Percentiles rank a stretch among this genome's conserved stretches.
phyloP scores from a whole-genome alignment of 2,329 filamentous ascomycete species.

The Fusarium sp. region DNA sequence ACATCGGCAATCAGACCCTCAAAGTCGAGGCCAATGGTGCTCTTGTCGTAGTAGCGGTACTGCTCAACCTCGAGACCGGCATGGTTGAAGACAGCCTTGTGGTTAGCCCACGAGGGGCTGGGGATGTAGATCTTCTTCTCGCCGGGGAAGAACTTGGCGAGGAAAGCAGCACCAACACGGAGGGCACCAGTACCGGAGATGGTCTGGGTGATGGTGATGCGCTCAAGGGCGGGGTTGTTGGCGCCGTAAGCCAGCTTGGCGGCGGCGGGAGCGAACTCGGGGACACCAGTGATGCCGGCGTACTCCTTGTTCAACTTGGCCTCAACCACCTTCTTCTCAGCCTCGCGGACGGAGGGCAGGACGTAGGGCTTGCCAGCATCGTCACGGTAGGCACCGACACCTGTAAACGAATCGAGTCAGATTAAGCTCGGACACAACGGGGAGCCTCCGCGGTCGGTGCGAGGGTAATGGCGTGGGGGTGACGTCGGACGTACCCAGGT shows the following conservation, averaged over 20 bases:
- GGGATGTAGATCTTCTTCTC: conserved; percentile 98
- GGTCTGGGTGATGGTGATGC: conserved; percentile 93
- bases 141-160: conserved; percentile 89
- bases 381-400: conserved; percentile 98
- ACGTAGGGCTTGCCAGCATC: conserved; percentile 98
- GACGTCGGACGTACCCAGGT: conserved; percentile 75
- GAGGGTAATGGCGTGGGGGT: conserved; percentile 7
- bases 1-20: conserved; percentile 92
- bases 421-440: conserved; percentile 28
- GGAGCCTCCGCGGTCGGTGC: conserved; percentile 21
- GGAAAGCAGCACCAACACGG: conserved; percentile 93
- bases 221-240: conserved; percentile 80
- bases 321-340: conserved; percentile 87
- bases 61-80: conserved; percentile 90
- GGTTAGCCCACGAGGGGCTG: conserved; percentile 97
- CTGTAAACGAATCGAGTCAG: conserved; percentile 55
- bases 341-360: conserved; percentile 89
- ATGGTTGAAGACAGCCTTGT: conserved; percentile 95
- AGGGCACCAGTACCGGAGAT: conserved; percentile 98
- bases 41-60: conserved; percentile 99
- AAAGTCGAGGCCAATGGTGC: conserved; percentile 98
- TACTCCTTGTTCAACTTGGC: conserved; percentile 94
- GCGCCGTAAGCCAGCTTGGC: conserved; percentile 90
- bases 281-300: conserved; percentile 95
- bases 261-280: conserved; percentile 92